phyloP scores from a whole-genome alignment of 73 alveolate genomes.

The Stentor coeruleus region DNA sequence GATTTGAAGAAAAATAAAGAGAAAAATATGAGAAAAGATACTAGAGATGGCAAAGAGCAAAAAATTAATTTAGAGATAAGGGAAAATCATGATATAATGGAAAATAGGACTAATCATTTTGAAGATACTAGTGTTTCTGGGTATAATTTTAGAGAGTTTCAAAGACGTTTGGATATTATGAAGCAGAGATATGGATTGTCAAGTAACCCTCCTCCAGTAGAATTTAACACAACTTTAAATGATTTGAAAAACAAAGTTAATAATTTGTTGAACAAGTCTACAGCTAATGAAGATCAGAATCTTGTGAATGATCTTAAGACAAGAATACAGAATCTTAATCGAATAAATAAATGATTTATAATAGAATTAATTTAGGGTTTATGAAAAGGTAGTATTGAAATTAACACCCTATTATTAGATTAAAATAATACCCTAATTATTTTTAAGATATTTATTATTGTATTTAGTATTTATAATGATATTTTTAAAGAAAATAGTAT shows the following conservation, averaged over 20 bases:
- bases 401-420: too few species aligned
- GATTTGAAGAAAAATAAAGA: background rate
- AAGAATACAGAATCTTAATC: background rate
- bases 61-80: too few species aligned
- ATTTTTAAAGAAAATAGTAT: too few species aligned
- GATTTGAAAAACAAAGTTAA: background rate
- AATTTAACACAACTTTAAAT: background rate
- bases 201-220: background rate
- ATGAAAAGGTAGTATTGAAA: too few species aligned
- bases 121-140: background rate
- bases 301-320: background rate
- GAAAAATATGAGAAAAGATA: too few species aligned
- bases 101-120: too few species aligned
- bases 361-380: too few species aligned
- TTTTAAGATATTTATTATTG: too few species aligned
- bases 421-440: too few species aligned
- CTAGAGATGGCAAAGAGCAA: constrained; percentile 1
- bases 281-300: background rate
- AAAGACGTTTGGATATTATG: constrained; percentile 24
- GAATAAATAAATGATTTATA: too few species aligned
- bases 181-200: constrained; percentile 24
- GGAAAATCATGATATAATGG: too few species aligned
- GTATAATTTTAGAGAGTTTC: constrained; percentile 22
- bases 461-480: too few species aligned
- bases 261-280: background rate